Conservation (phyloP, 768 basidiomycete species). For the Austroboletus eburneus region DNA sequence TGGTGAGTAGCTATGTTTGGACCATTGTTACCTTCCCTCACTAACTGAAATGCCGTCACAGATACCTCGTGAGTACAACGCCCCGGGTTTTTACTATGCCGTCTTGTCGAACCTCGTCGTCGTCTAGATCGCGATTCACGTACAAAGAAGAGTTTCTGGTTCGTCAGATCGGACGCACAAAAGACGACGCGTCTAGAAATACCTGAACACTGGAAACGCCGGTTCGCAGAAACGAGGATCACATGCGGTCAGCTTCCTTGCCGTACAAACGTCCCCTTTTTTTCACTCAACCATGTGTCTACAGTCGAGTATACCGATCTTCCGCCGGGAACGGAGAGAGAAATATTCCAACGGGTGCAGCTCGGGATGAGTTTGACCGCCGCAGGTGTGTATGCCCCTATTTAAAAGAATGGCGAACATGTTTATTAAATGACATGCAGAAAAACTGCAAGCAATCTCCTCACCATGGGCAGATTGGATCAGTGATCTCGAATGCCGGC, state of each 20-base stretch:
- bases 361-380: constrained; percentile 71
- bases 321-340: constrained; percentile 56
- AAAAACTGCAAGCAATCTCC: constrained; percentile 76
- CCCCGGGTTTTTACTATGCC: constrained; percentile 2
- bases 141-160: constrained; percentile 64
- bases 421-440: constrained; percentile 36
- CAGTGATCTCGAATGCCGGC: constrained; percentile 49
- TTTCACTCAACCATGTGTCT: neutral
- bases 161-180: constrained; percentile 45
- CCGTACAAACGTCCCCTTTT: neutral
- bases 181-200: constrained; percentile 46
- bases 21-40: neutral
- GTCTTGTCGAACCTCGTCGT: constrained; percentile 8
- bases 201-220: constrained; percentile 46
- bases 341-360: constrained; percentile 82
- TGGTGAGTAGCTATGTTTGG: constrained; percentile 26
- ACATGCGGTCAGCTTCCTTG: constrained; percentile 53
- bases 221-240: constrained; percentile 54
- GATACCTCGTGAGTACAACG: constrained; percentile 49
- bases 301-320: constrained; percentile 68
- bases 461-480: constrained; percentile 73
- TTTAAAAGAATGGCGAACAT: no score
- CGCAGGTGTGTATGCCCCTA: constrained; percentile 44
- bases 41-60: constrained; percentile 21
- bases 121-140: constrained; percentile 49